A percentile compares a stretch with the other conserved stretches of the same genome.
Conservation (phyloP, 768 basidiomycete species). For the Tylopilus sp. region DNA sequence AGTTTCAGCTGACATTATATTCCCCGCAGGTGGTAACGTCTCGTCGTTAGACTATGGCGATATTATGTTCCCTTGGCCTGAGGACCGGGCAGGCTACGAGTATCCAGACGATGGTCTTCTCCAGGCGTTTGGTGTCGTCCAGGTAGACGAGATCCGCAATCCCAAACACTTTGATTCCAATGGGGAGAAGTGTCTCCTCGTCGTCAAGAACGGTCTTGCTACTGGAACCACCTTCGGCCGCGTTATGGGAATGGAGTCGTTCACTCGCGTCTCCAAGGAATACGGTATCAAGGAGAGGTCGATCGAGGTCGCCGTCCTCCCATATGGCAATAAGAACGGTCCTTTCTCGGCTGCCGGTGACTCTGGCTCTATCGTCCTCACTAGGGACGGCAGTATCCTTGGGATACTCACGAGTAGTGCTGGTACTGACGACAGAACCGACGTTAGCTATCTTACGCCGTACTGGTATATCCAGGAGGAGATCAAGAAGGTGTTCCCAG, state of each 20-base stretch:
- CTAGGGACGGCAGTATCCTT: neutral
- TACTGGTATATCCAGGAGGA: neutral
- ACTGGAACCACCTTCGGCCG: neutral
- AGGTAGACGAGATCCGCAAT: neutral
- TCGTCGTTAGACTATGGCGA: neutral
- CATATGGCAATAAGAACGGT: neutral
- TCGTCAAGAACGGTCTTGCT: neutral
- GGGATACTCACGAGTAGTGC: neutral
- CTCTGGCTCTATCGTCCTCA: too few species aligned
- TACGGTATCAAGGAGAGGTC: neutral
- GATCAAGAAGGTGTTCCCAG: neutral
- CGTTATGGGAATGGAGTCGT: neutral
- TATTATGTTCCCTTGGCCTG: neutral
- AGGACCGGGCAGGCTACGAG: neutral
- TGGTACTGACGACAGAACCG: neutral
- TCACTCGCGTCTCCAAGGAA: neutral
- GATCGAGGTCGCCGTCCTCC: neutral
- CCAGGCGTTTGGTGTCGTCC: neutral
- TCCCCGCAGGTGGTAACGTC: too few species aligned
- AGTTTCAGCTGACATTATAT: neutral
- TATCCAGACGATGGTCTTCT: too few species aligned
- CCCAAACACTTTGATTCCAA: neutral
- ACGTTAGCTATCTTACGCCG: neutral
- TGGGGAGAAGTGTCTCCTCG: too few species aligned
- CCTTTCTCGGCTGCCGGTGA: neutral